Percentiles rank a stretch among this genome's conserved stretches.
Conservation (phyloP, 176 grass and related monocot genomes). For the Lolium rigidum region DNA sequence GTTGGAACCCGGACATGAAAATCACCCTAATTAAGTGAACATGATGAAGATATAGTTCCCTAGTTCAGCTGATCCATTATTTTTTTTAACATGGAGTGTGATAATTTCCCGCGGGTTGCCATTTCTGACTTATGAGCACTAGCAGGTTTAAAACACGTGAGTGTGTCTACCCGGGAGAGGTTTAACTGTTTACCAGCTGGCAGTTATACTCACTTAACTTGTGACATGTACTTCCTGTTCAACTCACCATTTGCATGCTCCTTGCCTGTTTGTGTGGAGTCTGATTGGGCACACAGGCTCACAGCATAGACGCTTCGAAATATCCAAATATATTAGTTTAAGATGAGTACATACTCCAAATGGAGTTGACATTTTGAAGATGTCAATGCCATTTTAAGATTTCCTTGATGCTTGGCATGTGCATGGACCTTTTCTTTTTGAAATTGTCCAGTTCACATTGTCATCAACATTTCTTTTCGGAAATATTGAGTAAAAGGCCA, state of each 20-base stretch:
- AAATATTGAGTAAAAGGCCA: not conserved
- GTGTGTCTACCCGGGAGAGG: not conserved
- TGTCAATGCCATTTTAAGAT: not conserved
- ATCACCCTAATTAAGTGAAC: too few species aligned
- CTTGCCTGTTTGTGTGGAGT: not conserved
- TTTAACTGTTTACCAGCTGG: not conserved
- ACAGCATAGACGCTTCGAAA: not conserved
- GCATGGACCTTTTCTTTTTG: conserved; percentile 3
- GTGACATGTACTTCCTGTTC: conserved; percentile 3
- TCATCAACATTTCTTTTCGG: not conserved
- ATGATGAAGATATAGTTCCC: too few species aligned
- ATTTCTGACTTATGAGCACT: not conserved
- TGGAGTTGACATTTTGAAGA: conserved; percentile 9
- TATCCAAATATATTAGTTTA: conserved; percentile 1
- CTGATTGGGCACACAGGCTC: not conserved
- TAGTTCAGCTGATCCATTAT: too few species aligned
- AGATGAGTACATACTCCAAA: not conserved
- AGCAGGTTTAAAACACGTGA: not conserved
- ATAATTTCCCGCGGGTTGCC: not conserved
- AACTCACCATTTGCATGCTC: conserved; percentile 30
- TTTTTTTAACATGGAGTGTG: not conserved
- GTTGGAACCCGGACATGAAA: too few species aligned
- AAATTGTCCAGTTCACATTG: conserved; percentile 4
- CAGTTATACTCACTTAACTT: conserved; percentile 10
- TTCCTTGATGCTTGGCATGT: not conserved